Percentiles rank a stretch among this genome's conserved stretches.
phyloP scores from a whole-genome alignment of 768 basidiomycete species.

The Kwoniella pini region DNA sequence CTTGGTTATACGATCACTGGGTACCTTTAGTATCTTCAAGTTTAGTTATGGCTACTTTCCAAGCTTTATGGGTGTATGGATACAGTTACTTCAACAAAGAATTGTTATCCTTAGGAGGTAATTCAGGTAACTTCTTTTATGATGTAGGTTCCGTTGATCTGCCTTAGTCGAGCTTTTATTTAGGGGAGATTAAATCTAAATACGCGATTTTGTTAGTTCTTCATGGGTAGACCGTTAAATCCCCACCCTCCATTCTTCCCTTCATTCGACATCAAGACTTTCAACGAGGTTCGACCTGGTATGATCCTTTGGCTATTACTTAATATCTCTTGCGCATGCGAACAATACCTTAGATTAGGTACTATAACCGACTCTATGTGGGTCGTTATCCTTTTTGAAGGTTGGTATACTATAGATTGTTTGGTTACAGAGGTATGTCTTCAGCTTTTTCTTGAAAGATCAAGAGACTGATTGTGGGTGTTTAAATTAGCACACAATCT shows the following conservation, averaged over 20 bases:
- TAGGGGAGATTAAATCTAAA: background rate
- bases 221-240: constrained; percentile 67
- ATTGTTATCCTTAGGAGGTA: constrained; percentile 88
- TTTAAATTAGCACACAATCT: constrained; percentile 78
- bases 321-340: constrained; percentile 86
- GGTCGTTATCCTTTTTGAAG: constrained; percentile 81
- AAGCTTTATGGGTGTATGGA: constrained; percentile 70
- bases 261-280: constrained; percentile 72
- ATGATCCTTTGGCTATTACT: constrained; percentile 89
- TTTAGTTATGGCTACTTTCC: constrained; percentile 71
- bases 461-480: no score
- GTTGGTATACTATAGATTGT: constrained; percentile 79
- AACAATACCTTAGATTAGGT: constrained; percentile 81
- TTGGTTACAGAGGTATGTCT: constrained; percentile 81
- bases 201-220: constrained; percentile 42
- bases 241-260: constrained; percentile 58
- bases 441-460: no score
- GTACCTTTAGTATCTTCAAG: constrained; percentile 83
- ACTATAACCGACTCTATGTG: constrained; percentile 84
- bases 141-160: constrained; percentile 64
- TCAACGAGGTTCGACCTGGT: constrained; percentile 84
- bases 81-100: constrained; percentile 69
- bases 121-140: constrained; percentile 81
- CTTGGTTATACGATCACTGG: constrained; percentile 90
- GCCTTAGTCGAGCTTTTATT: background rate